These are phyloP conservation scores for Dillenia suffruticosa DNA, from an alignment of 164 flowering plant species.

Conservation along the genomic window DNA sequence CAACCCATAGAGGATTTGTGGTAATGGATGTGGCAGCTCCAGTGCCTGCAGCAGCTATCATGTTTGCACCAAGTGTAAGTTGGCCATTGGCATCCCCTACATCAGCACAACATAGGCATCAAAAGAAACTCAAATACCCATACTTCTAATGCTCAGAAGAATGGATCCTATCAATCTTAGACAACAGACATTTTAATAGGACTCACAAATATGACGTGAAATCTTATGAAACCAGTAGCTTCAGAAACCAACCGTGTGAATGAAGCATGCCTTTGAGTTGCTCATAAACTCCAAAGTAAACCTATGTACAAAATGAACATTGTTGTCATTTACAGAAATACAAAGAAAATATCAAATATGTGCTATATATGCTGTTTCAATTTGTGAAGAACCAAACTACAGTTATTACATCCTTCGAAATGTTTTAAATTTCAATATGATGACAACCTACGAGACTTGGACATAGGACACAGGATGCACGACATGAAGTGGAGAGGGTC, in stretches of 20 bases:
- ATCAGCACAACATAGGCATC: constrained; percentile 5
- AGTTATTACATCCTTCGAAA: not conserved
- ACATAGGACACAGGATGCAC: no score
- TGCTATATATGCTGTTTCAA: not conserved
- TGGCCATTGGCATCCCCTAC: constrained; percentile 37
- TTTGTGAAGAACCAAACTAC: not conserved
- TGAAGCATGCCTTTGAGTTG: constrained; percentile 56
- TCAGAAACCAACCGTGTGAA: constrained; percentile 57
- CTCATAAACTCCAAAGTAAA: constrained; percentile 84
- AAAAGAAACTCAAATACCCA: not conserved
- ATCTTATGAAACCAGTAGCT: not conserved
- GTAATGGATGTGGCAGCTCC: constrained; percentile 86
- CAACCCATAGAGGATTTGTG: constrained; percentile 99
- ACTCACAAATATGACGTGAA: not conserved
- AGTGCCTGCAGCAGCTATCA: constrained; percentile 90
- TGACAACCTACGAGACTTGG: no score
- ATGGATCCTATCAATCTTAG: no score
- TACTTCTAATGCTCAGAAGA: not conserved
- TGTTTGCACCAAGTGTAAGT: constrained; percentile 59
- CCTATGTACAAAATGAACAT: constrained; percentile 46
- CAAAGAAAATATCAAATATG: not conserved
- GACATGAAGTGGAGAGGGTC: no score
- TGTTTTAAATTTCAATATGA: not conserved
- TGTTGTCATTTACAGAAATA: constrained; percentile 17
- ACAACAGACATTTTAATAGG: no score